Percentiles rank a stretch among this genome's conserved stretches.
Evolutionary conservation across 2,329 filamentous ascomycete species (phyloP).

Genomic region (Fusarium foetens): DNA sequence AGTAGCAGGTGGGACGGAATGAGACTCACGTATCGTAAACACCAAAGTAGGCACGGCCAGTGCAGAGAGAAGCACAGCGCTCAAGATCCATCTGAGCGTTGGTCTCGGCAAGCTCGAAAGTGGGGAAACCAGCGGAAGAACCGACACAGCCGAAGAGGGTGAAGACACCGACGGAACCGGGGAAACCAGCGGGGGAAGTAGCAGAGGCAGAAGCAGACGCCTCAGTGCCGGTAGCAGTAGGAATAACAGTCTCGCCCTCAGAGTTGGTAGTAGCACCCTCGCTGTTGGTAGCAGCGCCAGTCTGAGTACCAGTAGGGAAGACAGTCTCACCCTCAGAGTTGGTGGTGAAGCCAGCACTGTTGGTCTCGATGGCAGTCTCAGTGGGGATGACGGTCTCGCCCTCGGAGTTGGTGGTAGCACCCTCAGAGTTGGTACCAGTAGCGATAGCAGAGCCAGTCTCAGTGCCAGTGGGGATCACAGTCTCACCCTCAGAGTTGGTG

Average conservation of each 20-base stretch:
- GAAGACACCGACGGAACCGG: constrained; percentile 33
- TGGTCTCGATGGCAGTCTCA: not conserved
- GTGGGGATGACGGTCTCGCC: not conserved
- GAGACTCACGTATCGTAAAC: constrained; percentile 40
- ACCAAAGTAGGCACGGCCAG: constrained; percentile 40
- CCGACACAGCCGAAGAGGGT: constrained; percentile 42
- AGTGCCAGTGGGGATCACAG: not conserved
- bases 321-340: constrained; percentile 24
- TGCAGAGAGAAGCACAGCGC: constrained; percentile 41
- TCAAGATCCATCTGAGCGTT: constrained; percentile 37
- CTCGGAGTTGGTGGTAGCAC: constrained; percentile 3
- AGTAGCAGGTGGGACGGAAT: accelerated
- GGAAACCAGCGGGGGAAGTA: constrained; percentile 22
- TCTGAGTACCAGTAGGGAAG: constrained; percentile 29
- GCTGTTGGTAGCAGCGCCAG: not conserved
- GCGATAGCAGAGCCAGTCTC: constrained; percentile 1
- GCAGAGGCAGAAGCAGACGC: constrained; percentile 40
- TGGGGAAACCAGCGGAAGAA: constrained; percentile 33
- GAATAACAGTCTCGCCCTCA: not conserved
- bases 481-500: constrained; percentile 14
- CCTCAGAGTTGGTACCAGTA: not conserved
- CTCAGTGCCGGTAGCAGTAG: constrained; percentile 34
- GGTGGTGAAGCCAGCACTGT: constrained; percentile 27
- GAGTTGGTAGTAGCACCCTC: not conserved
- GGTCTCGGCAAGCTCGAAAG: constrained; percentile 33